Base-by-base conservation (phyloP, 129 eudicot genomes). In the Arctium minus region DNA sequence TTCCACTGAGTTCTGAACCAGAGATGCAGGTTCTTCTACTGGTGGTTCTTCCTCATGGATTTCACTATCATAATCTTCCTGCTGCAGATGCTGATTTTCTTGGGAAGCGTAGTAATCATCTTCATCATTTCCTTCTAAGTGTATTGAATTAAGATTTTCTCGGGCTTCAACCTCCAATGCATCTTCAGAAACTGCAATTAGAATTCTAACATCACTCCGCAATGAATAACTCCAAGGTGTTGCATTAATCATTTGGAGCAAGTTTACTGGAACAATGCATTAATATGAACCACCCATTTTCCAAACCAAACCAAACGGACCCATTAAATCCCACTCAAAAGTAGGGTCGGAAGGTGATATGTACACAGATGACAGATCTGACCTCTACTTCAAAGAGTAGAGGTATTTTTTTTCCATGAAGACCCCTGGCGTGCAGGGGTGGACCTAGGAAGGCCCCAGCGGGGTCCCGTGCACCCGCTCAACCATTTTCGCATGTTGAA, bases 101-200 rank as follows among this genome's bases (percentile, higher is more conserved):
- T 87, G 84, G 70, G 88, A 74, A 73, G 80, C 87, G 85, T 88
- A 90, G 76, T 96, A 94, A 73, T 91, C 92, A 31, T 82, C 92
- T 42, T 81, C 87, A 40, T 84, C 85, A 72, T 85, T 89, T 48
- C 81, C 92, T 74, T 96, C 94, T 46, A 91, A 79, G 74, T 87
- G 92, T 73, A 93, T 33, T 13, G 84, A 75, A 69, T 85, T 85
- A 18, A 85, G 12, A 76, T 68, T 85, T 85, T 85, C 88, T 72
- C 85, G 80, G 40, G 85, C 7, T 56, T 85, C 88, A 67, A 80
- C 78, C 85, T 80, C 88, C 72, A 85, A 80, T 11, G 78, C 40
- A 30, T 85, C 88, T 50, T 85, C 88, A 38, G 74, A 72, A 70
- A 70, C 88, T 85, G 85, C 35, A 18, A 71, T 39, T 56, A 70